Base-by-base conservation (phyloP, 345 rosid genomes). In the Laguncularia racemosa region DNA sequence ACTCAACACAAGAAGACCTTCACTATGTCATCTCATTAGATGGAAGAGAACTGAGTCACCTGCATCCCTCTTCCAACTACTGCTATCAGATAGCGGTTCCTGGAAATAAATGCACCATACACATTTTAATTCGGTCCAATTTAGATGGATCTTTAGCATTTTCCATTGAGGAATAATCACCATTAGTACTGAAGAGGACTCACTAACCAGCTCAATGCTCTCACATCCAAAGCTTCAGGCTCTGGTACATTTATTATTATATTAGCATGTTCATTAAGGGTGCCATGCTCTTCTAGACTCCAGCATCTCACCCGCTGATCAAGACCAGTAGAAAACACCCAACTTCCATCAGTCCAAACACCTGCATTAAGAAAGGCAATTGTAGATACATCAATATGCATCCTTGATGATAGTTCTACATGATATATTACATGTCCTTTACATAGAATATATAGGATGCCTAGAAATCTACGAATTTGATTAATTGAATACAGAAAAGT, bases 31-130 rank as follows among this genome's bases (percentile, higher is more conserved):
- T 16, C 21, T 50, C 53, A 50, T 11, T 50, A 18, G 13, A 21
- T 21, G 13, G 64, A 40, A 20, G 60, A 69, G 70, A 91, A 88
- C 54, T 87, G 86, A 4, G 90, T 72, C 77, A 79, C 81, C 73
- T 87, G 97, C 87, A 89, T 85, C 46, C 99, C 97, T 53, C 99
- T 87, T 66, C 99, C 97, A 48, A 89, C 88, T 52, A 90, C 89
- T 20, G 75, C 83, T 60, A 93, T 87, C 77, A 83, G 82, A 73
- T 89, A 87, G 40, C 64, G 62, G 70, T 78, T 72, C 75, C 95
- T 93, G 84, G 28, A 53, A 49, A 26, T 44, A 21, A 19, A 54
- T 28, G 21, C 23, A 38, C 46, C 52, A 63, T 8, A 49, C 54
- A 11, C 12, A 8, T 54, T 16, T 13, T 55, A 20, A 14, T 51